These are phyloP conservation scores for Lichtheimia ornata DNA, from an alignment of 371 early-diverging fungal species.

Conservation along the genomic window DNA sequence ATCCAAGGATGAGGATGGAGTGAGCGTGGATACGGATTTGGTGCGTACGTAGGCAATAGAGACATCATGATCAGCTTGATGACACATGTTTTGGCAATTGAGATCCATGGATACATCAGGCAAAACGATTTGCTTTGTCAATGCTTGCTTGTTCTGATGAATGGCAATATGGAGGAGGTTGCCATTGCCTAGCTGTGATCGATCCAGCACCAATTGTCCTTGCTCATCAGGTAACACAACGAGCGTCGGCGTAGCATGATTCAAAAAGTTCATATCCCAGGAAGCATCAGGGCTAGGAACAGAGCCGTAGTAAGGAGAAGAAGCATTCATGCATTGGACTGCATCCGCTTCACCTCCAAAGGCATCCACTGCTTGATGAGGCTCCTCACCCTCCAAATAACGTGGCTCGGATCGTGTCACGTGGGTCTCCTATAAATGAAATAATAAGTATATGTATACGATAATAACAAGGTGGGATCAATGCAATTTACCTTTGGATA, in stretches of 20 bases:
- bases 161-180: slow-evolving; percentile 32
- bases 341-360: not conserved
- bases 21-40: slow-evolving; percentile 23
- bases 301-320: too few species aligned
- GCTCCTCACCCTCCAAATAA: not conserved
- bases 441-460: not conserved
- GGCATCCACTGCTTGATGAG: not conserved
- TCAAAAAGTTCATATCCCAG: slow-evolving; percentile 21
- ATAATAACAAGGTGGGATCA: not conserved
- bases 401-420: slow-evolving; percentile 1
- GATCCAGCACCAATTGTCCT: slow-evolving; percentile 25
- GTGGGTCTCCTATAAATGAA: slow-evolving; percentile 6
- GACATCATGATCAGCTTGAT: slow-evolving; percentile 16
- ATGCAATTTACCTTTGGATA: slow-evolving; percentile 41
- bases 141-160: slow-evolving; percentile 29
- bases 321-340: too few species aligned
- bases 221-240: slow-evolving; percentile 14
- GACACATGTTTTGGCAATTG: slow-evolving; percentile 20
- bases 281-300: too few species aligned
- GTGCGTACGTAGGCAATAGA: slow-evolving; percentile 20
- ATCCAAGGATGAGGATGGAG: slow-evolving; percentile 11
- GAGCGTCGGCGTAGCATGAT: slow-evolving; percentile 24
- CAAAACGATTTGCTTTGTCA: slow-evolving; percentile 17
- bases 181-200: slow-evolving; percentile 27
- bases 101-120: slow-evolving; percentile 15